Conservation (phyloP, 176 grass and related monocot species). For the Pharus latifolius region DNA sequence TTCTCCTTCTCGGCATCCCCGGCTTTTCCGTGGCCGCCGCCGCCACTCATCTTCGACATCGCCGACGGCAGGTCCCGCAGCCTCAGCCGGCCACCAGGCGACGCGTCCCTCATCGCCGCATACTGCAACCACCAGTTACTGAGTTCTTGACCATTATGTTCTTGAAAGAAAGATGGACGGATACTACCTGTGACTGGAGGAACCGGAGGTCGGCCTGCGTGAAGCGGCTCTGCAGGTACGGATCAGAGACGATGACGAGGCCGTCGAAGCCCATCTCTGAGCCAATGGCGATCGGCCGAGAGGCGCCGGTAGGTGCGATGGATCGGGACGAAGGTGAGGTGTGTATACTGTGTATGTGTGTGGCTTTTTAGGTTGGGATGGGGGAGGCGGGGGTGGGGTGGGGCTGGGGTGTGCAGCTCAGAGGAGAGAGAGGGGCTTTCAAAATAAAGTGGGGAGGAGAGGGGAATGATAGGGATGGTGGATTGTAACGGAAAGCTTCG, state of each 20-base stretch:
- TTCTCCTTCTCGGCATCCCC: constrained; percentile 37
- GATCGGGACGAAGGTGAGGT: background rate
- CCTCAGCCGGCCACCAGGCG: constrained; percentile 29
- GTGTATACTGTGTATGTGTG: too few relatives aligned
- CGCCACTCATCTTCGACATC: constrained; percentile 32
- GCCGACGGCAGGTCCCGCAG: constrained; percentile 52
- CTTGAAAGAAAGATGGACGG: too few relatives aligned
- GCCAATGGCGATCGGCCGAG: background rate
- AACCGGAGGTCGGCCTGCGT: constrained; percentile 72
- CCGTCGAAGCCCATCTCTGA: constrained; percentile 31
- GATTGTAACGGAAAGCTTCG: constrained; percentile 14
- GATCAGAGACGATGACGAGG: constrained; percentile 57
- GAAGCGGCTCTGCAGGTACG: constrained; percentile 76
- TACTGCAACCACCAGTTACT: constrained; percentile 29
- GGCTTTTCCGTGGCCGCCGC: background rate
- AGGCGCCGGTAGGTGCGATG: background rate
- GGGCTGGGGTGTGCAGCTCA: constrained; percentile 16
- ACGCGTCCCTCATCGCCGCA: constrained; percentile 33
- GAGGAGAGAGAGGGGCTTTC: constrained; percentile 21
- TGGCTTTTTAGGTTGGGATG: too few relatives aligned
- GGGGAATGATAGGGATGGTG: constrained; percentile 9
- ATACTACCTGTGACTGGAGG: constrained; percentile 42
- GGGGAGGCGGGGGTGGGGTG: background rate
- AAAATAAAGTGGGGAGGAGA: background rate
- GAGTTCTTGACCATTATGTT: too few relatives aligned